Percentiles rank a stretch among this genome's conserved stretches.
These are phyloP conservation scores for Malassezia psittaci DNA, from an alignment of 1,284 basidiomycete genomes.

Conservation along the genomic window DNA sequence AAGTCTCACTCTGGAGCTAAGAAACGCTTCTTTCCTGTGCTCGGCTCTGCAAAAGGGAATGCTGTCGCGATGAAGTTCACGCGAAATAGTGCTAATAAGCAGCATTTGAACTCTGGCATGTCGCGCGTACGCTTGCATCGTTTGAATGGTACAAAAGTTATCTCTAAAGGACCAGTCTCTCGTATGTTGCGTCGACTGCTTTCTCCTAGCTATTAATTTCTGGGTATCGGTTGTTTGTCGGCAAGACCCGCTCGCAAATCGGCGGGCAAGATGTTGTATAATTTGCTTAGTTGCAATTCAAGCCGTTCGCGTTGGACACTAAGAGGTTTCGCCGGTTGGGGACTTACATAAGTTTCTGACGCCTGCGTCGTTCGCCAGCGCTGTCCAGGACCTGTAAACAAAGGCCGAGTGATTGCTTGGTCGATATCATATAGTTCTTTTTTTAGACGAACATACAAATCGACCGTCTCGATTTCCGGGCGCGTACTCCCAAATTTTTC, in stretches of 20 bases:
- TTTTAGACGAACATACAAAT: constrained; percentile 30
- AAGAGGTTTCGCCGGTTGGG: neutral
- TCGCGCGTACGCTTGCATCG: constrained; percentile 28
- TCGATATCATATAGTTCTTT: constrained; percentile 34
- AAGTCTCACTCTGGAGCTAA: constrained; percentile 36
- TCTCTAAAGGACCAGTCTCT: constrained; percentile 24
- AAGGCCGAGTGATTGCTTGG: constrained; percentile 20
- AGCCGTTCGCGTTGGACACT: constrained; percentile 10
- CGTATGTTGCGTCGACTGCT: constrained; percentile 31
- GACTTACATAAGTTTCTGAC: neutral
- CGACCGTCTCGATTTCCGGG: constrained; percentile 36
- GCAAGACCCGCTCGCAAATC: constrained; percentile 19
- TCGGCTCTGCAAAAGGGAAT: constrained; percentile 25
- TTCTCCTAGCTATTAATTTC: constrained; percentile 23
- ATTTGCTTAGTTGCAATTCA: constrained; percentile 9
- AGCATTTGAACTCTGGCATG: constrained; percentile 37
- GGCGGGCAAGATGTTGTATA: constrained; percentile 22
- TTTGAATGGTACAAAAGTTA: constrained; percentile 24
- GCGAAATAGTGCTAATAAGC: constrained; percentile 26
- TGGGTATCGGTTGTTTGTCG: constrained; percentile 3
- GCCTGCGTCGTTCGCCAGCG: constrained; percentile 19
- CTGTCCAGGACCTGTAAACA: constrained; percentile 25
- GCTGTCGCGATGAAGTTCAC: constrained; percentile 25
- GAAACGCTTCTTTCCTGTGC: constrained; percentile 30
- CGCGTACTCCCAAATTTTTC: constrained; percentile 22